Conservation (phyloP, 768 basidiomycete genomes). For the Rhizopogon rudus region DNA sequence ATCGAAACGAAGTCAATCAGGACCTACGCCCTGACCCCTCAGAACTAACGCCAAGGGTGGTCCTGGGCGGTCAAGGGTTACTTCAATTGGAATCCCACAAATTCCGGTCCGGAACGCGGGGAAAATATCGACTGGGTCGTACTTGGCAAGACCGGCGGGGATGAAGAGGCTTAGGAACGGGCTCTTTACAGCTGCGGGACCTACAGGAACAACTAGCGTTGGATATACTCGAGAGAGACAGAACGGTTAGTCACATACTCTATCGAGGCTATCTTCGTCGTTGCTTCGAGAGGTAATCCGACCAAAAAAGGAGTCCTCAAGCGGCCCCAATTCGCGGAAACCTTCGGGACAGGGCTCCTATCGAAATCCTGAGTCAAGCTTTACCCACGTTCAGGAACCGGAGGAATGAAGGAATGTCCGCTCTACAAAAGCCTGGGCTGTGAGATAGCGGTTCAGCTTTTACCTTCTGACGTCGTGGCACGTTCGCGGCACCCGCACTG, state of each 20-base stretch:
- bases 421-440: too few relatives aligned
- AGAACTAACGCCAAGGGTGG: too few relatives aligned
- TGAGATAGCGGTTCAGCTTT: neutral
- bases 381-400: conserved; percentile 1
- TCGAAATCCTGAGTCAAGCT: neutral
- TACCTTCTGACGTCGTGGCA: neutral
- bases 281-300: neutral
- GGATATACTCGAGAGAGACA: neutral
- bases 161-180: neutral
- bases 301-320: neutral
- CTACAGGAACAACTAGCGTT: neutral
- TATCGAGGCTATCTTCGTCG: neutral
- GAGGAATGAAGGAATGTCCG: neutral
- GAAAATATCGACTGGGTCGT: neutral
- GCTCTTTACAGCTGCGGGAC: neutral
- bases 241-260: neutral
- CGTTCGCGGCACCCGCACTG: neutral
- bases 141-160: too few relatives aligned
- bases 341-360: neutral
- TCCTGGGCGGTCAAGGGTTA: neutral
- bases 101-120: neutral
- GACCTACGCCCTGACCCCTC: neutral
- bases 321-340: neutral
- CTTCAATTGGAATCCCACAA: neutral
- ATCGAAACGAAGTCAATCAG: neutral